These are phyloP conservation scores for Suillus placidus DNA, from an alignment of 768 basidiomycete species.

Conservation along the genomic window DNA sequence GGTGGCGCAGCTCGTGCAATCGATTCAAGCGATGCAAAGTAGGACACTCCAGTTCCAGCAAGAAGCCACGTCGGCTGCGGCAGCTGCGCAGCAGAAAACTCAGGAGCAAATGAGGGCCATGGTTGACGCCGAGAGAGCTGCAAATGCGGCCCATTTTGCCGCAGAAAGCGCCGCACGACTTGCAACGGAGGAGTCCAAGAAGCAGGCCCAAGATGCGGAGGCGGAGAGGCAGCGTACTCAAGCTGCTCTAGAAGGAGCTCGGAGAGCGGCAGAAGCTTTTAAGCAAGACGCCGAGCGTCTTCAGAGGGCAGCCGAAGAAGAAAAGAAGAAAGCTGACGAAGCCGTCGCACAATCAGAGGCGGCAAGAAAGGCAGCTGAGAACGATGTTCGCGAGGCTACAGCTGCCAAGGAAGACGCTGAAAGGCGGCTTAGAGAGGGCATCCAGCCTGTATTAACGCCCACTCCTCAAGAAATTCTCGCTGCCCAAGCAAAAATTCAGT, in stretches of 20 bases:
- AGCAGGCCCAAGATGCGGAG: neutral
- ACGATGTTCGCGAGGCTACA: conserved; percentile 3
- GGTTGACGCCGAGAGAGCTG: conserved; percentile 7
- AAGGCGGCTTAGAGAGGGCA: conserved; percentile 13
- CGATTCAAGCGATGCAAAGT: neutral
- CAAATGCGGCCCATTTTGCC: neutral
- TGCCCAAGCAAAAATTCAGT: conserved; percentile 13
- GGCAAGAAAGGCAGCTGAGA: neutral
- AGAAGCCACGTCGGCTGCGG: neutral
- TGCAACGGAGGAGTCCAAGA: neutral
- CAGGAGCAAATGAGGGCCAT: neutral
- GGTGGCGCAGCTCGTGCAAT: conserved; percentile 3
- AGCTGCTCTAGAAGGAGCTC: neutral
- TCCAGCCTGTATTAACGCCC: conserved; percentile 21
- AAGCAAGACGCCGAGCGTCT: conserved; percentile 4
- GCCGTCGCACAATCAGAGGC: conserved; percentile 6
- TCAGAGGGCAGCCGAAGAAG: conserved; percentile 8
- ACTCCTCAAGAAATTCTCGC: conserved; percentile 16
- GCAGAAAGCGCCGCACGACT: conserved; percentile 1
- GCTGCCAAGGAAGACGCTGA: conserved; percentile 13
- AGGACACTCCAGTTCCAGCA: neutral
- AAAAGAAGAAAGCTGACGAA: conserved; percentile 4
- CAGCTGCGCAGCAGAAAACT: neutral
- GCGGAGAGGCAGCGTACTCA: neutral
- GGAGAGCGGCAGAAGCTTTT: neutral